These are phyloP conservation scores for Herpetomonas tarakana DNA, from an alignment of 208 protist species.

Conservation along the genomic window DNA sequence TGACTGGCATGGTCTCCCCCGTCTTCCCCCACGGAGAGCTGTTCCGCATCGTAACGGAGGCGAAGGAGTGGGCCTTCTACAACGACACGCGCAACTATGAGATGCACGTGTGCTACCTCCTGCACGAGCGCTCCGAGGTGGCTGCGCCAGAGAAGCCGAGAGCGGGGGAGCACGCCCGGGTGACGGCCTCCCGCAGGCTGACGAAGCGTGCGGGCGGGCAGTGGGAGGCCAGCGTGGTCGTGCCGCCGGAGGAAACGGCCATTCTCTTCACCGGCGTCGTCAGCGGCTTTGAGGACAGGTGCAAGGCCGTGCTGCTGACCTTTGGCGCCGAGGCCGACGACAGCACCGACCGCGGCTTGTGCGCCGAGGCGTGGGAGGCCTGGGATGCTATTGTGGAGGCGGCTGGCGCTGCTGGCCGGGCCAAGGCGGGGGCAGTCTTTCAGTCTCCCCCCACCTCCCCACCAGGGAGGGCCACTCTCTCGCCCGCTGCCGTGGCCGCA, in stretches of 20 bases:
- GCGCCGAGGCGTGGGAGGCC: slow-evolving; percentile 31
- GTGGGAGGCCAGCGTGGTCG: slow-evolving; percentile 39
- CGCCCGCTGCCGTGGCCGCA: slow-evolving; percentile 9
- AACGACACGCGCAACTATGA: slow-evolving; percentile 68
- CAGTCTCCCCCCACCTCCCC: too few relatives aligned
- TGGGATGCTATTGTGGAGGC: slow-evolving; percentile 34
- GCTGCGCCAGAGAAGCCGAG: slow-evolving; percentile 16
- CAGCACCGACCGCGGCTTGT: slow-evolving; percentile 23
- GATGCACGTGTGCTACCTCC: slow-evolving; percentile 25
- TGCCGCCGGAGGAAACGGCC: slow-evolving; percentile 57
- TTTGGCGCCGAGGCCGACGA: slow-evolving; percentile 22
- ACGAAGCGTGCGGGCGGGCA: slow-evolving; percentile 43
- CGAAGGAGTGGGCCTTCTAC: slow-evolving; percentile 64
- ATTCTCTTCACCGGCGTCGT: slow-evolving; percentile 41
- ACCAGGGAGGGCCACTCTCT: slow-evolving; percentile 5
- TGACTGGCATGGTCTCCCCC: slow-evolving; percentile 34
- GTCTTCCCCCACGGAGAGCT: slow-evolving; percentile 47
- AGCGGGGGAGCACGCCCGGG: slow-evolving; percentile 49
- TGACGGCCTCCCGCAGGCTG: slow-evolving; percentile 35
- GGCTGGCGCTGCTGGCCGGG: slow-evolving; percentile 18
- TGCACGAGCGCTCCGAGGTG: slow-evolving; percentile 32
- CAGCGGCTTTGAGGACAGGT: slow-evolving; percentile 33
- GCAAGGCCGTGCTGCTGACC: slow-evolving; percentile 22
- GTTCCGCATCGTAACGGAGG: slow-evolving; percentile 56
- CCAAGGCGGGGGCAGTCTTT: too few relatives aligned